Evolutionary conservation across 192 early-diverging fungal species (phyloP), one percentile per base, ranked within the genome.

Genomic region (Mycoemilia scoparia): DNA sequence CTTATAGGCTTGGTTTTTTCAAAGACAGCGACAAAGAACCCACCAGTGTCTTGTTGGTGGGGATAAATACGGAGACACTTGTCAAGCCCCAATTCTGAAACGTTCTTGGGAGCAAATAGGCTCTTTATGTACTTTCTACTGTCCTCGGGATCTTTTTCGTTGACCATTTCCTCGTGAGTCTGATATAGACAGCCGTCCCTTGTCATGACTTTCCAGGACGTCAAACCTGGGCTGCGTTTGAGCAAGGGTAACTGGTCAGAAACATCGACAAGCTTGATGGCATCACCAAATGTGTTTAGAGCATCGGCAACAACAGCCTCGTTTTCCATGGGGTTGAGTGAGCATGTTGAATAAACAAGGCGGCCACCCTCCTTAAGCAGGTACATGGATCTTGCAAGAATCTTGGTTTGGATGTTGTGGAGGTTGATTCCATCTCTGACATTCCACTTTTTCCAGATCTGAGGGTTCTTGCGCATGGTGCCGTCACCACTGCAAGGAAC

Each of bases 401-500:
- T 95, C 41, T 75, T 72, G 24, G 82, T 43, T 62, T 99, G 95
- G 16, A 81, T 45, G 57, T 65, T 65, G 51, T 95, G 87, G 28
- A 99, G 72, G 23, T 62, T 65, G 43, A 88, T 70, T 11, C 77
- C 85, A 34, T 69, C 67, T 16, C 66, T 73, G 36, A 72, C 50
- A 4, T 57, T 59, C 91, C 91, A 99, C 33, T 71, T 73, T 36
- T 67, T 73, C 89, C 88, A 99, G 20, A 96, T 82, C 34, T 67
- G 66, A 42, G 71, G 66, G 55, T 99, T 99, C 60, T 99, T 99
- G 47, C 95, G 76, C 21, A 96, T 56, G 2, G 95, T 99, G 17
- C 89, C 95, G 46, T 99, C 95, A 36, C 95, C 95, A 42, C 82
- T 77, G 71, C 95, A 99, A 2, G 95, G 95, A 9, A 96, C 95